Evolutionary conservation across 2,329 filamentous ascomycete species (phyloP), one percentile per base, ranked within the genome.

Genomic region (Penicillium hordei): DNA sequence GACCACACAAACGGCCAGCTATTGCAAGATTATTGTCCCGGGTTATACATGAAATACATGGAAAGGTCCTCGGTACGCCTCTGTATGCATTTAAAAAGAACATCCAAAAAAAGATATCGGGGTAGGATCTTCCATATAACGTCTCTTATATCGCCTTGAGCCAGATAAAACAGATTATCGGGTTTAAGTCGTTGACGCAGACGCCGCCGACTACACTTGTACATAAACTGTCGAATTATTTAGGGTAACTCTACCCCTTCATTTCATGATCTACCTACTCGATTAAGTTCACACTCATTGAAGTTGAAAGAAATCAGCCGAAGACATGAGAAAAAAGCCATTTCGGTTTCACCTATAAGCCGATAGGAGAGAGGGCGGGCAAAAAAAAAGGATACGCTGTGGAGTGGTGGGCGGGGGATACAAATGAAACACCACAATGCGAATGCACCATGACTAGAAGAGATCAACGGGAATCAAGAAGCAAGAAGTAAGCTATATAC

Each of bases 381-480:
- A 7, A 7, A 19, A 6, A 5, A 3, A 19, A 31, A 19, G 5
- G 10, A 43, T 44, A 31, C 39, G 33, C 23, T 31, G 19, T 7
- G 25, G 17, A 33, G 40, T 52, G 21, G 21, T 34, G 19, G 31
- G 21, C 15, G n/a, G 45, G 19, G 21, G 12, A 44, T 29, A 59
- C 39, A 46, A 51, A 50, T 52, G 57, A 58, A 61, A 61, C 48
- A 43, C 53, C 54, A 48, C 49, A 56, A 58, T 59, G 50, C 48
- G 57, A 61, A 60, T 58, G 40, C 55, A 56, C 38, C 38, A 62
- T 45, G 50, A 25, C 25, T 17, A 56, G 56, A 51, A 38, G 48
- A 44, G 42, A 45, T 9, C 25, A 25, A 12, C 9, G 15, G 15
- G 25, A 45, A 39, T n/a, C 31, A 50, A 33, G 52, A 48, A 23